These are phyloP conservation scores for Talaromyces pinophilus DNA, from an alignment of 2,329 filamentous ascomycete species.

Conservation along the genomic window DNA sequence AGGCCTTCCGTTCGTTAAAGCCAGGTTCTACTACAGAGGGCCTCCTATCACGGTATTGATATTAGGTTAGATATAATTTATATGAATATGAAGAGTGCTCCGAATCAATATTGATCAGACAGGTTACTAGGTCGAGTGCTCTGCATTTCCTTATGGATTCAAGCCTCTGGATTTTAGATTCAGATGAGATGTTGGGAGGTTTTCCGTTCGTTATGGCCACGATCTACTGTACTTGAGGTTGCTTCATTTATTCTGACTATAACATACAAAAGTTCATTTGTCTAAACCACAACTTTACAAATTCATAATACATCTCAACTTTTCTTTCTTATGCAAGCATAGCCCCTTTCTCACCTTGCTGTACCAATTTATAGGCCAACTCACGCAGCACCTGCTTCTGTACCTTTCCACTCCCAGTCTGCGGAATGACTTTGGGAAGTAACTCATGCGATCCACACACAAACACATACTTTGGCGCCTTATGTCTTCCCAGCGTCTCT, in stretches of 20 bases:
- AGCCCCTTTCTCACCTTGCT: conserved; percentile 15
- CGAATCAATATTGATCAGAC: too few relatives aligned
- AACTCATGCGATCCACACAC: conserved; percentile 66
- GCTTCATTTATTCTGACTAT: neutral
- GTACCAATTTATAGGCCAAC: conserved; percentile 44
- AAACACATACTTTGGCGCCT: conserved; percentile 72
- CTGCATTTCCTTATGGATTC: too few relatives aligned
- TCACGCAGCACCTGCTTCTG: conserved; percentile 61
- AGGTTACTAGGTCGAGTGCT: too few relatives aligned
- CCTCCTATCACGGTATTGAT: too few relatives aligned
- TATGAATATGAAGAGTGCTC: too few relatives aligned
- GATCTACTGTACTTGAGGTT: neutral
- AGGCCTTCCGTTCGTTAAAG: too few relatives aligned
- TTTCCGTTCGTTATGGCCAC: too few relatives aligned
- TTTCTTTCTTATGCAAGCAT: neutral
- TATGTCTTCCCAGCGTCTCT: conserved; percentile 63
- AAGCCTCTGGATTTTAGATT: too few relatives aligned
- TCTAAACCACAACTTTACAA: neutral
- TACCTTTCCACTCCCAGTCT: conserved; percentile 73
- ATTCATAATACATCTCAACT: neutral
- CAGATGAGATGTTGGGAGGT: too few relatives aligned
- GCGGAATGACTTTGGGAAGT: conserved; percentile 54
- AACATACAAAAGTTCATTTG: neutral
- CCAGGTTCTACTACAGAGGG: too few relatives aligned
- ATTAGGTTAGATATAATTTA: too few relatives aligned